Percentiles rank a stretch among this genome's conserved stretches.
Evolutionary conservation across 768 basidiomycete genomes (phyloP).

Genomic region (Naematelia aurantialba): DNA sequence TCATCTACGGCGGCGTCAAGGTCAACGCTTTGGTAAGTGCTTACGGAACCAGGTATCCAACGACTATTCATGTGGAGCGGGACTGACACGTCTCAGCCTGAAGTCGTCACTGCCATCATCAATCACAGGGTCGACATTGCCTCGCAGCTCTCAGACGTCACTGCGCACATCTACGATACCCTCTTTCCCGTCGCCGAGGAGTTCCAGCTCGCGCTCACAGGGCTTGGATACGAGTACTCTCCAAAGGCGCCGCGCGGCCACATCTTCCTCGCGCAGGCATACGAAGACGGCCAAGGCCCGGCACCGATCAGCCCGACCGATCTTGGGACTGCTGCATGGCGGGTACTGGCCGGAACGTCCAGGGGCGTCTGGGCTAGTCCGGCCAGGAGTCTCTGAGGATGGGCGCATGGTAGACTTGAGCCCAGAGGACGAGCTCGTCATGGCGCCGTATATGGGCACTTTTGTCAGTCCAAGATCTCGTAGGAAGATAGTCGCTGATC

Average conservation of each 20-base stretch:
- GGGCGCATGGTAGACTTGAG: constrained; percentile 19
- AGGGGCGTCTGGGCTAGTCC: constrained; percentile 34
- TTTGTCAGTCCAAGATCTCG: constrained; percentile 16
- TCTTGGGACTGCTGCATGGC: constrained; percentile 27
- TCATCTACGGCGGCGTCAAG: constrained; percentile 57
- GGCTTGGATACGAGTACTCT: background rate
- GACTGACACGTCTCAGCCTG: constrained; percentile 24
- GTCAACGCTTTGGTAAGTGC: constrained; percentile 61
- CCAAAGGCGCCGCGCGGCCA: background rate
- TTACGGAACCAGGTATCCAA: constrained; percentile 45
- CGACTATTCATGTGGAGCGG: background rate
- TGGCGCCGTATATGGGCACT: constrained; percentile 39
- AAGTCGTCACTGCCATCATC: constrained; percentile 37
- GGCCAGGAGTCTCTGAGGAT: constrained; percentile 15
- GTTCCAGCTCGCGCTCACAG: constrained; percentile 1
- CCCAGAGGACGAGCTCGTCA: constrained; percentile 22
- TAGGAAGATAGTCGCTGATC: constrained; percentile 14
- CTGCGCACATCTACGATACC: constrained; percentile 19
- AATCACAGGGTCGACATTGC: constrained; percentile 45
- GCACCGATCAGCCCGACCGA: constrained; percentile 34
- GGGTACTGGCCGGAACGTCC: constrained; percentile 36
- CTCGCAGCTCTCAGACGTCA: constrained; percentile 22
- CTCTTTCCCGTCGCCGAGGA: constrained; percentile 12
- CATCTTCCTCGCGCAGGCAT: constrained; percentile 10
- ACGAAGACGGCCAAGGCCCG: constrained; percentile 33